A percentile compares a stretch with the other conserved stretches of the same genome.
Evolutionary conservation across 2,329 filamentous ascomycete genomes (phyloP).

Genomic region (Aspergillus glaucus): DNA sequence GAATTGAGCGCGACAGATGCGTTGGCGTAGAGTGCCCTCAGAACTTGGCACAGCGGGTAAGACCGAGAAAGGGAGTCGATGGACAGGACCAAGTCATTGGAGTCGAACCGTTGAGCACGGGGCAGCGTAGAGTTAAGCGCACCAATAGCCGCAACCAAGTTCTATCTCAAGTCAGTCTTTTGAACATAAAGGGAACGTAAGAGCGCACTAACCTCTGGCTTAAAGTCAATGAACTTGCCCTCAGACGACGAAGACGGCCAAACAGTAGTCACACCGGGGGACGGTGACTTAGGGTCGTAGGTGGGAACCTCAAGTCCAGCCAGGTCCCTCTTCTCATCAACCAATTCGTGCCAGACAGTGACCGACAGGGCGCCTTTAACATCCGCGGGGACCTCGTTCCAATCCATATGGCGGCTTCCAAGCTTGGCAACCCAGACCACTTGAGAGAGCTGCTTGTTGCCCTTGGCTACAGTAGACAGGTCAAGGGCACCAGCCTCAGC

Average conservation of each 20-base stretch:
- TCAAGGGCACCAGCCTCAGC: conserved; percentile 83
- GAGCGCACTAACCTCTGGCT: conserved; percentile 49
- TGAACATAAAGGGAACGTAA: background rate
- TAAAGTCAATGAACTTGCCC: conserved; percentile 74
- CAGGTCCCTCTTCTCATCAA: conserved; percentile 60
- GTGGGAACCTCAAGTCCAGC: conserved; percentile 60
- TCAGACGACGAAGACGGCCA: conserved; percentile 37
- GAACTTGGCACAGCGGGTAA: conserved; percentile 71
- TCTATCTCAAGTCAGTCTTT: conserved; percentile 39
- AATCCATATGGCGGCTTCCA: conserved; percentile 87
- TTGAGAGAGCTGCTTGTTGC: conserved; percentile 64
- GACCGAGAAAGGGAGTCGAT: conserved; percentile 73
- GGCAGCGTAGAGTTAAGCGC: conserved; percentile 72
- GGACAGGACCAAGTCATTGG: conserved; percentile 75
- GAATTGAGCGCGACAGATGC: conserved; percentile 83
- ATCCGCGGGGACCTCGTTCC: conserved; percentile 79
- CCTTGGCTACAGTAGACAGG: conserved; percentile 63
- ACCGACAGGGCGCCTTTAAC: conserved; percentile 70
- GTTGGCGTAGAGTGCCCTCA: conserved; percentile 78
- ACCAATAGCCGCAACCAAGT: conserved; percentile 80
- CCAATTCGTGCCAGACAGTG: conserved; percentile 86
- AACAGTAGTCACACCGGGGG: conserved; percentile 41
- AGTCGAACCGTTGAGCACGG: conserved; percentile 63
- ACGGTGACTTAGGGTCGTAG: conserved; percentile 47
- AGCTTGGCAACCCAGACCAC: conserved; percentile 90